phyloP scores from a whole-genome alignment of 805 yeast species.

The Ogataea siamensis region DNA sequence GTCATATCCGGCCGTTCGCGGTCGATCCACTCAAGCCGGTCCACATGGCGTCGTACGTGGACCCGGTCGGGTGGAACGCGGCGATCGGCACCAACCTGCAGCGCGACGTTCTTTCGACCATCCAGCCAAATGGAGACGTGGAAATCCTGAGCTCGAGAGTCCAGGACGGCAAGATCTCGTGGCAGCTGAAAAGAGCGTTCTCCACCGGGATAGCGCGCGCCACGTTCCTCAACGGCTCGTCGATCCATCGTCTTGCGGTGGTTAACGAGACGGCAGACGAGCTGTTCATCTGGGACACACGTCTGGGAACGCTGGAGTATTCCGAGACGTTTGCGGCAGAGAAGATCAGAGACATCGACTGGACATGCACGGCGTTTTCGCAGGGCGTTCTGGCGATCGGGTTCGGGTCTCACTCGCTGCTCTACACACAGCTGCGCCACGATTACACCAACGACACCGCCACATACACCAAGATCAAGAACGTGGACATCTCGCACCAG shows the following conservation, averaged over 20 bases:
- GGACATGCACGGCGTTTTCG: conserved; percentile 70
- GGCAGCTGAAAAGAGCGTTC: conserved; percentile 52
- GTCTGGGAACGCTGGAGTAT: conserved; percentile 64
- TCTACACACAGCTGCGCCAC: conserved; percentile 80
- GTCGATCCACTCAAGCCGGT: conserved; percentile 33
- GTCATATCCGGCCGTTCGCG: conserved; percentile 27
- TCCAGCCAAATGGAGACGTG: conserved; percentile 51
- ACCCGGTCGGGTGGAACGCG: conserved; percentile 60
- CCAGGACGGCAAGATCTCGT: conserved; percentile 36
- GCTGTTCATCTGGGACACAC: conserved; percentile 78
- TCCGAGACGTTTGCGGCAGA: conserved; percentile 40
- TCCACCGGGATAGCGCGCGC: conserved; percentile 56
- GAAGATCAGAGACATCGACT: conserved; percentile 69
- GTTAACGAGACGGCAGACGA: conserved; percentile 51
- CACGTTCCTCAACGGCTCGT: conserved; percentile 65
- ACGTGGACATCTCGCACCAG: conserved; percentile 63
- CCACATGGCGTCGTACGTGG: conserved; percentile 47
- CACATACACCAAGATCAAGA: conserved; percentile 71
- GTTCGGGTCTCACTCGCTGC: conserved; percentile 55
- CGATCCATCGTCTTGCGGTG: conserved; percentile 72
- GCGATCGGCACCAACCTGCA: conserved; percentile 28
- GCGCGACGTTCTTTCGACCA: conserved; percentile 54
- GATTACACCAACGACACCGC: conserved; percentile 84
- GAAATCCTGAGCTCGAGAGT: conserved; percentile 44
- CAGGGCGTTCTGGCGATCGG: conserved; percentile 82